Evolutionary conservation across 1,139 yeast species (phyloP), one percentile per base, ranked within the genome.

Genomic region (Blastobotrys proliferans): DNA sequence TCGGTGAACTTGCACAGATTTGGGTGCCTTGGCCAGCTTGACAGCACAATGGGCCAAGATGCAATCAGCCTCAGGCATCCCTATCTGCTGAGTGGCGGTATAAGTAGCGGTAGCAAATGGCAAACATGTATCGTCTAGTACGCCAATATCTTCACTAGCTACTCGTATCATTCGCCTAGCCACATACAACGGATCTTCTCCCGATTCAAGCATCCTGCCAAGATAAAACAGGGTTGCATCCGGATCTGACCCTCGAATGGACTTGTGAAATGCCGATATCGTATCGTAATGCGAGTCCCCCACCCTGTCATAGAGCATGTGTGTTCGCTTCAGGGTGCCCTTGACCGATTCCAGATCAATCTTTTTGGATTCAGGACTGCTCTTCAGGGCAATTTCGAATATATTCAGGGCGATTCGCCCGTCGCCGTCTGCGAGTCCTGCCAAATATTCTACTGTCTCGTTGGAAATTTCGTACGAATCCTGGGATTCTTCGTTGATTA

Each of bases 221-320:
- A 92, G 67, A 56, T 92, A 92, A 61, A 82, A 88, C 48, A 92
- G 66, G 0, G 97, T 82, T 0, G 97, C 97, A 63, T 92, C 87
- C 0, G 92, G 82, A 58, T 90, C 82, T 0, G 85, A 76, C 0
- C 97, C 98, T 43, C 98, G 72, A 0, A 92, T 76, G 0, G 95
- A 77, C 58, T 92, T 92, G 65, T 92, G 97, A 52, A 94, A 82
- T 1, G 97, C 97, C 31, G 95, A 84, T 4, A 92, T 92, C 0
- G 95, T 79, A 60, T 92, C 99, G 62, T 92, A 94, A 61, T 92
- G 98, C 3, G 80, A 79, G 54, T 92, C 98, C 0, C 97, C 97
- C 32, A 78, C 81, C 41, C 86, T 72, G 60, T 94, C 98, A 58
- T 92, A 90, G 50, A 82, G 69, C 55, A 81, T 73, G 43, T 81